Conservation (phyloP, 2,329 filamentous ascomycete genomes). For the Phoma herbarum region DNA sequence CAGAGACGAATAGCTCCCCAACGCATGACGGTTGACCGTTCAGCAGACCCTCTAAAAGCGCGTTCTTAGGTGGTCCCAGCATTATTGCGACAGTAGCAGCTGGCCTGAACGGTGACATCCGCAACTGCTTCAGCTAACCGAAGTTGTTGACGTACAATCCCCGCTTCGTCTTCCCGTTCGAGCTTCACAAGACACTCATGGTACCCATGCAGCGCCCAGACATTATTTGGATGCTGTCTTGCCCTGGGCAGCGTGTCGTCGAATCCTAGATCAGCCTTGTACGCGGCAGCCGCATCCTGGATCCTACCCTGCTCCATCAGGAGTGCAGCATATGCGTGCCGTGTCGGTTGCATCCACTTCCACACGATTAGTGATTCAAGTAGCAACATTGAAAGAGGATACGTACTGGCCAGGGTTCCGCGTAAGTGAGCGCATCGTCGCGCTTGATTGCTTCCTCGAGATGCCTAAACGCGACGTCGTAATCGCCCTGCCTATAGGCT, state of each 20-base stretch:
- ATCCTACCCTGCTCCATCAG: constrained; percentile 70
- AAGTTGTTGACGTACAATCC: constrained; percentile 60
- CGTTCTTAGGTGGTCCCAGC: constrained; percentile 10
- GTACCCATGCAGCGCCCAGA: constrained; percentile 78
- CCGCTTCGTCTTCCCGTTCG: constrained; percentile 59
- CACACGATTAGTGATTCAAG: neutral
- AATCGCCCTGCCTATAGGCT: constrained; percentile 70
- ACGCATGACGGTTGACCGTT: neutral
- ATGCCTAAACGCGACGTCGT: constrained; percentile 66
- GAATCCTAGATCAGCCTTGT: constrained; percentile 54
- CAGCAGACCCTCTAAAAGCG: neutral
- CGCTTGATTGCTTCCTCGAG: constrained; percentile 66
- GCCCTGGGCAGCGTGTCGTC: constrained; percentile 67
- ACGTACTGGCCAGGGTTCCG: constrained; percentile 73
- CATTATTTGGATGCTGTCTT: constrained; percentile 74
- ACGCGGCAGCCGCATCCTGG: constrained; percentile 50
- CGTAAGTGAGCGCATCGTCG: constrained; percentile 72
- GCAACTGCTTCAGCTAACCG: constrained; percentile 63
- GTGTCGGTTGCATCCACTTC: constrained; percentile 75
- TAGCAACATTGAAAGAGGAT: neutral
- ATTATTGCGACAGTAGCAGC: constrained; percentile 63
- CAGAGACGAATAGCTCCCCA: neutral
- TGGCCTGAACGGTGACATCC: constrained; percentile 66
- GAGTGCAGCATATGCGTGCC: constrained; percentile 75
- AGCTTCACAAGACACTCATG: constrained; percentile 72